Conservation (phyloP, 495 filamentous ascomycete genomes). For the Xylaria palmicola region DNA sequence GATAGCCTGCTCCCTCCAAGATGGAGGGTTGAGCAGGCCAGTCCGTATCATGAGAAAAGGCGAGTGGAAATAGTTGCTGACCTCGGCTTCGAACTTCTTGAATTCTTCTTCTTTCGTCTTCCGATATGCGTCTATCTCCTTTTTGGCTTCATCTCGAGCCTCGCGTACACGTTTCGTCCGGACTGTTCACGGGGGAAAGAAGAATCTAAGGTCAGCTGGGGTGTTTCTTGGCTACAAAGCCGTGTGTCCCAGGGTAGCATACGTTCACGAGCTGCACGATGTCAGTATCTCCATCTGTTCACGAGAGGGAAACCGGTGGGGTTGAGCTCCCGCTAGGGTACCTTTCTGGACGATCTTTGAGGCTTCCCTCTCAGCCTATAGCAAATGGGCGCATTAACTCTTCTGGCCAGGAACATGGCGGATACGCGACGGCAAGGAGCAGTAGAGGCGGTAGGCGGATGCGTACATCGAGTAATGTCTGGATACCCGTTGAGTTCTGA, state of each 20-base stretch:
- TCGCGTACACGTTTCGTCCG: slow-evolving; percentile 96
- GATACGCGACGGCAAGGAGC: background rate
- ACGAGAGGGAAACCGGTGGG: slow-evolving; percentile 20
- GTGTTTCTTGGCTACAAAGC: background rate
- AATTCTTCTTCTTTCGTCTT: slow-evolving; percentile 90
- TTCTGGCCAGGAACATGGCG: background rate
- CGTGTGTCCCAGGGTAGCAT: slow-evolving; percentile 14
- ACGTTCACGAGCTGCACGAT: slow-evolving; percentile 41
- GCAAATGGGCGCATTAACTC: slow-evolving; percentile 18
- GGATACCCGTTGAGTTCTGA: slow-evolving; percentile 97
- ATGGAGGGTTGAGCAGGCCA: background rate
- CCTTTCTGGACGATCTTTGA: slow-evolving; percentile 98
- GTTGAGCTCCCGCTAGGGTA: slow-evolving; percentile 31
- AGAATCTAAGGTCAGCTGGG: background rate
- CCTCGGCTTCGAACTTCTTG: slow-evolving; percentile 92
- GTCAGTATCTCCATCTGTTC: background rate
- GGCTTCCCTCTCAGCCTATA: slow-evolving; percentile 93
- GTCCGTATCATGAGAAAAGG: background rate
- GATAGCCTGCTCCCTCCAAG: background rate
- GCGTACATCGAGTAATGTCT: slow-evolving; percentile 96
- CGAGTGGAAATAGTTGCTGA: slow-evolving; percentile 37
- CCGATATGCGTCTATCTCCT: slow-evolving; percentile 95
- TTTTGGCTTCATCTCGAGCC: slow-evolving; percentile 91
- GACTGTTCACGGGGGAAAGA: slow-evolving; percentile 52
- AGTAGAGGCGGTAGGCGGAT: background rate